These are phyloP conservation scores for Brassica rapa DNA, from an alignment of 345 rosid species.

Conservation along the genomic window DNA sequence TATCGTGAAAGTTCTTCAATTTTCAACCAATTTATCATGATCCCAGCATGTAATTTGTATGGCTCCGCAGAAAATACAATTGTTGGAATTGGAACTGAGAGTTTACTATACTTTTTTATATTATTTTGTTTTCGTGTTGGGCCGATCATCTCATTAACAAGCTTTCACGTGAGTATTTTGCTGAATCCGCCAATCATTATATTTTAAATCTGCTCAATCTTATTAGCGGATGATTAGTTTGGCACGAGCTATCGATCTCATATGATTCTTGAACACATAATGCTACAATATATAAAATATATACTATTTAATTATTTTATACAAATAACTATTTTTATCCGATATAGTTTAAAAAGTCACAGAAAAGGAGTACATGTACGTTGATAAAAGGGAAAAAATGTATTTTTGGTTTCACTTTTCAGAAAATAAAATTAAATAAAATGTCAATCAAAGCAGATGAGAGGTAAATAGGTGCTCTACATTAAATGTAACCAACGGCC, in stretches of 20 bases:
- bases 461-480: neutral
- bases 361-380: neutral
- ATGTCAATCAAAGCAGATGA: neutral
- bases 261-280: neutral
- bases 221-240: neutral
- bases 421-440: neutral
- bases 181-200: neutral
- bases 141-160: neutral
- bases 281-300: neutral
- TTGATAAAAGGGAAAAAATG: neutral
- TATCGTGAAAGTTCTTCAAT: no score
- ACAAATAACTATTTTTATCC: neutral
- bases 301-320: neutral
- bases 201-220: neutral
- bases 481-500: conserved; percentile 14
- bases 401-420: neutral
- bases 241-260: neutral
- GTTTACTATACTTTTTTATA: neutral
- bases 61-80: neutral
- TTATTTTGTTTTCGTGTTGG: neutral
- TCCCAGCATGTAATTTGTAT: no score
- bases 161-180: neutral
- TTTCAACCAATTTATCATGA: no score
- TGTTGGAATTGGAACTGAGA: neutral
- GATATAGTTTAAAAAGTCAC: neutral